phyloP scores from a whole-genome alignment of 169 alveolate genomes.

The Perkinsus chesapeaki region DNA sequence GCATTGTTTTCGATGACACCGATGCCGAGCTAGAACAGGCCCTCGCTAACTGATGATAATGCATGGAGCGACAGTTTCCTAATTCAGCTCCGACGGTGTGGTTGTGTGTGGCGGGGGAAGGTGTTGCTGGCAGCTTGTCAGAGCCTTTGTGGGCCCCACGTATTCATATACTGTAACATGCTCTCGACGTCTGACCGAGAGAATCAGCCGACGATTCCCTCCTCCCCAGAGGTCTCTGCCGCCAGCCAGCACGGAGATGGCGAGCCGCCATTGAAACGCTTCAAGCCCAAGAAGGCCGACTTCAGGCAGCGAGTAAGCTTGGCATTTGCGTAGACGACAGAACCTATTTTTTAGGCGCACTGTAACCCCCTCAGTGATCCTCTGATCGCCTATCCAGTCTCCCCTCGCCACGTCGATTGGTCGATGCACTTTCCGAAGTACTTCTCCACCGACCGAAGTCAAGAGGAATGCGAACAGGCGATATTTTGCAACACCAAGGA shows the following conservation, averaged over 20 bases:
- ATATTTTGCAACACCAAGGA: constrained; percentile 21
- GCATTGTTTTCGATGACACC: neutral
- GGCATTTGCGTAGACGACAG: neutral
- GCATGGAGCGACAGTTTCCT: neutral
- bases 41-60: neutral
- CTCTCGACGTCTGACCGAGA: neutral
- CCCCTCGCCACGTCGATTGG: constrained; percentile 63
- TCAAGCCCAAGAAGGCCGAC: constrained; percentile 35
- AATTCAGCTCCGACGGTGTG: neutral
- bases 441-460: neutral
- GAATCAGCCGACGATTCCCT: neutral
- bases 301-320: constrained; percentile 48
- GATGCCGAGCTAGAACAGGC: neutral
- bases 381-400: constrained; percentile 54
- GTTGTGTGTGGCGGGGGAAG: neutral
- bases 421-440: constrained; percentile 49
- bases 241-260: neutral
- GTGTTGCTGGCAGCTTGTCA: neutral
- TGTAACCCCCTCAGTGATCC: constrained; percentile 76
- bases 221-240: neutral
- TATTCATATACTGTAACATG: neutral
- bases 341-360: constrained; percentile 21
- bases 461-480: constrained; percentile 17
- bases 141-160: neutral
- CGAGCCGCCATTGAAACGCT: neutral